These are phyloP conservation scores for Cladophialophora carrionii DNA, from an alignment of 2,329 filamentous ascomycete genomes.

Conservation along the genomic window DNA sequence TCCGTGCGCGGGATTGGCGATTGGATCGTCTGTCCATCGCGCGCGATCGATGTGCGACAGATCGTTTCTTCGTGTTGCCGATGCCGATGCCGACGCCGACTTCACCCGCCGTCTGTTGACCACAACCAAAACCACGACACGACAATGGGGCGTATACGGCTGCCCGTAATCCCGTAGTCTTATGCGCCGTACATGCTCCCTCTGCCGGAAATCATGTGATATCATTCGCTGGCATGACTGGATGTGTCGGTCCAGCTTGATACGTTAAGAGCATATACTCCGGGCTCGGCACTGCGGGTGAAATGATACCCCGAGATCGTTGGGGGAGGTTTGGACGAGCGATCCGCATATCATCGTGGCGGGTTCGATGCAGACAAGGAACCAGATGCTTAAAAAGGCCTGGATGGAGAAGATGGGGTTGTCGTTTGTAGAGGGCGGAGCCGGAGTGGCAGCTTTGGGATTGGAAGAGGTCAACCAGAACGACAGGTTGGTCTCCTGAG, in stretches of 20 bases:
- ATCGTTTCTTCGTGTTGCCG: constrained; percentile 20
- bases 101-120: constrained; percentile 18
- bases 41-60: constrained; percentile 8
- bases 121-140: no score
- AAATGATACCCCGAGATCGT: neutral
- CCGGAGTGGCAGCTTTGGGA: constrained; percentile 27
- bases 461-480: constrained; percentile 26
- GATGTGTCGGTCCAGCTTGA: constrained; percentile 32
- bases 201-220: constrained; percentile 19
- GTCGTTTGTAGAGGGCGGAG: constrained; percentile 22
- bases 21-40: neutral
- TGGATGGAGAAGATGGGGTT: constrained; percentile 18
- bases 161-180: neutral
- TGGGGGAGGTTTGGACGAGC: neutral
- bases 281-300: neutral
- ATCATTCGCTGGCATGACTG: constrained; percentile 20
- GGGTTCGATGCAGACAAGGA: neutral
- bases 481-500: constrained; percentile 3
- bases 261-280: constrained; percentile 27
- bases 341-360: constrained; percentile 1
- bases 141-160: constrained; percentile 25
- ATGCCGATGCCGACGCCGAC: constrained; percentile 29
- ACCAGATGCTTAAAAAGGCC: neutral
- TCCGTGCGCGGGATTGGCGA: neutral
- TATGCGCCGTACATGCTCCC: constrained; percentile 22